Conservation (phyloP, 495 filamentous ascomycete species). For the Annulohypoxylon maeteangense region DNA sequence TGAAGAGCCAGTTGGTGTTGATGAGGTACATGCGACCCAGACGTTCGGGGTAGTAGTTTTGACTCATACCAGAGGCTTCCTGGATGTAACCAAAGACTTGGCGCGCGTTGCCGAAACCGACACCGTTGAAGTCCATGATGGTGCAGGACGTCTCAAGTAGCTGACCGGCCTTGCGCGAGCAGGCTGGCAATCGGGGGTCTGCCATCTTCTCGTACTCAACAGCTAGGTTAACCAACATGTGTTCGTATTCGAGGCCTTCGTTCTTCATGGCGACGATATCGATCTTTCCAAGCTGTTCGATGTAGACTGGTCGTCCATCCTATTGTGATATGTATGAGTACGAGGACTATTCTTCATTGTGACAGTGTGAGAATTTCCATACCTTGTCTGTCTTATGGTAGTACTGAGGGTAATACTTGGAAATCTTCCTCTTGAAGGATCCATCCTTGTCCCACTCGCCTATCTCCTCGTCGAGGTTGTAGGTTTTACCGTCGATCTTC, state of each 20-base stretch:
- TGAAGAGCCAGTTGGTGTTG: constrained; percentile 97
- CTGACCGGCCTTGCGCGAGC: constrained; percentile 88
- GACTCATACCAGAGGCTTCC: constrained; percentile 73
- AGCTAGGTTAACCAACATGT: constrained; percentile 96
- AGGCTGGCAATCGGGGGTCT: constrained; percentile 92
- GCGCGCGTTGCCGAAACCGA: constrained; percentile 80
- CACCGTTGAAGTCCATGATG: constrained; percentile 96
- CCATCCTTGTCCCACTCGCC: constrained; percentile 78
- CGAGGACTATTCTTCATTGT: neutral
- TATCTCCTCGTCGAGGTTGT: constrained; percentile 83
- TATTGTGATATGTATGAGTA: constrained; percentile 49
- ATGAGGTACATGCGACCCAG: constrained; percentile 90
- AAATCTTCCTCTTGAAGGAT: constrained; percentile 85
- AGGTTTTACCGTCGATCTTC: constrained; percentile 42
- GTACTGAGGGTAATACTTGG: constrained; percentile 96
- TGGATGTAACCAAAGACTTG: constrained; percentile 80
- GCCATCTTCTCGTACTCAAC: constrained; percentile 95
- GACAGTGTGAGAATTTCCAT: constrained; percentile 9
- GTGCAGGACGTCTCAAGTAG: constrained; percentile 97
- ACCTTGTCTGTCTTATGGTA: constrained; percentile 99
- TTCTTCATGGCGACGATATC: constrained; percentile 86
- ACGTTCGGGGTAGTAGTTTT: constrained; percentile 99
- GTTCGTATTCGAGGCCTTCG: constrained; percentile 88
- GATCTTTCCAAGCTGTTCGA: constrained; percentile 94
- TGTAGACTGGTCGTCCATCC: constrained; percentile 97